phyloP scores from a whole-genome alignment of 2,329 filamentous ascomycete genomes.

The Colletotrichum trifolii region DNA sequence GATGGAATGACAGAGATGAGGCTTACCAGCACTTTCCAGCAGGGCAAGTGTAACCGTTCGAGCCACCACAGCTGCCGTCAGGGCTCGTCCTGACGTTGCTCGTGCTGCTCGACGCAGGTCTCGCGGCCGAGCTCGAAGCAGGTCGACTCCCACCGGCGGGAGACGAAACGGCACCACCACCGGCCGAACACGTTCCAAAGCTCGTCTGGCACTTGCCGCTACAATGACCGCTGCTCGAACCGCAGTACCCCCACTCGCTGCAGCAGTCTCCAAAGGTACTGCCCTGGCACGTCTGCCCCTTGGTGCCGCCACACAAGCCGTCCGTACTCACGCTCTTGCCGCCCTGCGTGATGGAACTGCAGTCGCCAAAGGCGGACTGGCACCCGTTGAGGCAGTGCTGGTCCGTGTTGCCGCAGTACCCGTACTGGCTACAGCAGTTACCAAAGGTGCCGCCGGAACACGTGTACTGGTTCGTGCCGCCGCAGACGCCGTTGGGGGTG shows the following conservation, averaged over 20 bases:
- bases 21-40: conserved; percentile 35
- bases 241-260: conserved; percentile 39
- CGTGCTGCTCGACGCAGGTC: conserved; percentile 15
- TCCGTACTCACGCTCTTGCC: conserved; percentile 23
- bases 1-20: background rate
- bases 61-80: conserved; percentile 54
- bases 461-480: conserved; percentile 50
- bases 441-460: conserved; percentile 46
- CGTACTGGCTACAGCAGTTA: conserved; percentile 37
- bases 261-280: conserved; percentile 36
- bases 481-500: conserved; percentile 51
- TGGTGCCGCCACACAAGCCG: conserved; percentile 22
- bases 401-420: conserved; percentile 36
- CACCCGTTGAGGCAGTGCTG: conserved; percentile 36
- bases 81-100: conserved; percentile 28
- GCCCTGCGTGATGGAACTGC: conserved; percentile 29
- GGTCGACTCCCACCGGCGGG: background rate
- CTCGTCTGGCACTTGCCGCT: conserved; percentile 24
- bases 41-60: conserved; percentile 52
- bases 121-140: background rate
- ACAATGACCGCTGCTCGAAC: conserved; percentile 37
- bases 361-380: conserved; percentile 36
- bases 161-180: conserved; percentile 15
- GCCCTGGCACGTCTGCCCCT: conserved; percentile 22
- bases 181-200: conserved; percentile 24